Base-by-base conservation (phyloP, 2,329 filamentous ascomycete species). In the Xylariaceae sp. region DNA sequence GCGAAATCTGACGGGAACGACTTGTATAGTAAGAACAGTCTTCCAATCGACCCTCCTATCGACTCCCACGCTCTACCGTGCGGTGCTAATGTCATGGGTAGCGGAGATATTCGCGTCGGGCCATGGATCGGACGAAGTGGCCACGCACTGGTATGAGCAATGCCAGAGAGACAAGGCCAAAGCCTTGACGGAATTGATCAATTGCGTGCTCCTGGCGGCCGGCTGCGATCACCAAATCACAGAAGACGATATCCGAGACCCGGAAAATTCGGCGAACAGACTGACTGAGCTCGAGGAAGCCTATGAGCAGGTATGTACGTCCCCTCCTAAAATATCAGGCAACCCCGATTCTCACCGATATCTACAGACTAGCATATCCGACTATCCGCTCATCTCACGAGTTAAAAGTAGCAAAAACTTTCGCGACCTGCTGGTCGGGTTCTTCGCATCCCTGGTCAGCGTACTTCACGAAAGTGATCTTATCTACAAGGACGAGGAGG, bases 381-480 rank as follows among this genome's bases (percentile, higher is more conserved):
- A 97, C 34, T 98, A 98, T 56, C 92, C 92, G 27, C 75, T 98
- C 31, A 85, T 94, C 42, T 85, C 88, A 12, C 89, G 82, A 63
- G 75, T 81, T 27, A 90, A 85, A 60, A 80, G 79, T 41, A 84
- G 78, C 47, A 77, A 78, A 48, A 77, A 83, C 17, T 96, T 97
- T 65, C 85, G 87, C 48, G 74, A 83, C 27, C 73, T 83, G 32
- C 71, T 98, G 12, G 73, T 84, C 36, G 77, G 78, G 45, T 96
- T 97, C 64, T 88, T 95, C 60, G 68, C 78, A 44, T 74, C 83
- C 0, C 69, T 97, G 15, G 75, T 96, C 50, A 76, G 77, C 50
- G 78, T 87, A 5, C 73, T 95, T 35, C 87, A 94, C 55, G 81
- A 88, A 51, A 85, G 85, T n/a, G 84, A 85, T 16, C 66, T 86